phyloP scores from a whole-genome alignment of 1,284 basidiomycete genomes.

The Bjerkandera adusta region DNA sequence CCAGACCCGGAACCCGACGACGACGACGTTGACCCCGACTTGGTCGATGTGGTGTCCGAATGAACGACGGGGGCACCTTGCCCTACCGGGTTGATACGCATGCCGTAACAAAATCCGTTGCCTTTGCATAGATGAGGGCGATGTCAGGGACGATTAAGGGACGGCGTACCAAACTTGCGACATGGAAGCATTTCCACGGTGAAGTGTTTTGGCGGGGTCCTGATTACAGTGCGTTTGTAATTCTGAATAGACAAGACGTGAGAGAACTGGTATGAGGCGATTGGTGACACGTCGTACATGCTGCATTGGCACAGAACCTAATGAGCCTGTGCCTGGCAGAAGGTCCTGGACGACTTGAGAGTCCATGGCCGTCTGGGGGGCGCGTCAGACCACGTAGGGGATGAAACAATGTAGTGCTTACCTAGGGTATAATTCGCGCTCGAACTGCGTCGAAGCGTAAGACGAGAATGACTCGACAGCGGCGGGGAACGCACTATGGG shows the following conservation, averaged over 20 bases:
- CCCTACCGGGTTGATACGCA: slow-evolving; percentile 53
- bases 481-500: too few relatives aligned
- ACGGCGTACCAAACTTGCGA: slow-evolving; percentile 50
- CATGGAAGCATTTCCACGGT: slow-evolving; percentile 54
- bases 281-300: slow-evolving; percentile 20
- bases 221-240: slow-evolving; percentile 60
- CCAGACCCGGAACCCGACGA: slow-evolving; percentile 28
- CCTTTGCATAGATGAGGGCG: slow-evolving; percentile 35
- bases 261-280: not conserved
- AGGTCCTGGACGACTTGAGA: slow-evolving; percentile 20
- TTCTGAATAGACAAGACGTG: slow-evolving; percentile 28
- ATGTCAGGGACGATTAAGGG: slow-evolving; percentile 6
- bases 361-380: not conserved
- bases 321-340: slow-evolving; percentile 23
- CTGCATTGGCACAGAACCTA: slow-evolving; percentile 27
- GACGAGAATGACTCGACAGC: too few relatives aligned
- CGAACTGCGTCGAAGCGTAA: too few relatives aligned
- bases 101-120: slow-evolving; percentile 53
- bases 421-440: too few relatives aligned
- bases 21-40: slow-evolving; percentile 28
- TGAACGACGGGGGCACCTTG: slow-evolving; percentile 16
- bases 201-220: slow-evolving; percentile 58
- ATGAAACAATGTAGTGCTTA: too few relatives aligned
- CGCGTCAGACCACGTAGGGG: too few relatives aligned
- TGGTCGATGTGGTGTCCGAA: slow-evolving; percentile 39